Evolutionary conservation across 257 asterid genomes (phyloP).

Genomic region (Solanum sejunctum): DNA sequence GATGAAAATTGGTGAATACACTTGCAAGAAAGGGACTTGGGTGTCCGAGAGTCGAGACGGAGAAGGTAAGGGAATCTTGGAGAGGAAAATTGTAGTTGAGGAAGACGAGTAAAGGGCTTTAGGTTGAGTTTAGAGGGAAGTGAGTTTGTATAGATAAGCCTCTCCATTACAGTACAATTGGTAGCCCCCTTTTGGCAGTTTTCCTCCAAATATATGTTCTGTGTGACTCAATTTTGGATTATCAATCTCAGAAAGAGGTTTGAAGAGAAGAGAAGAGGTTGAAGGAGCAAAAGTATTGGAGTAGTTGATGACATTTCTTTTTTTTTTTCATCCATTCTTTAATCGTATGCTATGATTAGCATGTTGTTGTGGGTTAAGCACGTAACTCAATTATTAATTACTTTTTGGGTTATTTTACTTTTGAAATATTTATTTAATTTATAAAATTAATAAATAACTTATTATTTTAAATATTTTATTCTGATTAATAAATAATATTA

Average conservation of each 20-base stretch:
- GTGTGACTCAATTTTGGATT: not conserved
- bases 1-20: conserved; percentile 8
- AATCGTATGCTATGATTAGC: not conserved
- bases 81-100: conserved; percentile 18
- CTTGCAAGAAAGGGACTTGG: conserved; percentile 24
- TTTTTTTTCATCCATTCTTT: not conserved
- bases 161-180: conserved; percentile 36
- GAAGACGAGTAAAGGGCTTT: conserved; percentile 24
- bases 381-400: no score
- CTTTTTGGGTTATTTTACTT: no score
- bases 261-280: not conserved
- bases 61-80: conserved; percentile 5
- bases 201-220: not conserved
- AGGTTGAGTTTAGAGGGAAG: conserved; percentile 31
- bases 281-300: not conserved
- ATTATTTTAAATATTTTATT: no score
- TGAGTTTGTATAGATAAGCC: conserved; percentile 48
- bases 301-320: not conserved
- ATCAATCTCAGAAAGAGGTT: not conserved
- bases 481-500: no score
- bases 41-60: conserved; percentile 9
- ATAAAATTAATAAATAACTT: no score
- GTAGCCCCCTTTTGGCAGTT: not conserved
- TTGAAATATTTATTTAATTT: no score
- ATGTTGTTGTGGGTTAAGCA: not conserved